Evolutionary conservation across 257 asterid species (phyloP), one percentile per base, ranked within the genome.

Genomic region (Apocynum venetum): DNA sequence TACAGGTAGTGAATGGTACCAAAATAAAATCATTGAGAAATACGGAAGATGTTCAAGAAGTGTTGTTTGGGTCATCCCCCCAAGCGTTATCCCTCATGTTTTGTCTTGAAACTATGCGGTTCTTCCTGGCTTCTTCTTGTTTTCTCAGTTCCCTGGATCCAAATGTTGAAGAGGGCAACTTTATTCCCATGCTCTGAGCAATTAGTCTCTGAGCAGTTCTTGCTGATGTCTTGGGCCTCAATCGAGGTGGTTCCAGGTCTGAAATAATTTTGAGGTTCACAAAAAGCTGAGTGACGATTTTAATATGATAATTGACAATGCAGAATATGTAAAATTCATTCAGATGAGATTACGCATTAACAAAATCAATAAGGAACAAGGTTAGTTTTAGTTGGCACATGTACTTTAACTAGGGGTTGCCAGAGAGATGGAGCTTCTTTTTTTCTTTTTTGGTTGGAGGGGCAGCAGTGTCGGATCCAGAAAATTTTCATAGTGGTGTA

Each of bases 241-340:
- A 89, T 81, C 93, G 91, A 55, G 92, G 96, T 13, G 98, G 99
- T 86, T 93, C 97, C 85, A 93, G 81, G 83, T 93, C 99, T 95
- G 87, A 17, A 41, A 68, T 14, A 5, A 41, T 36, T 55, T 14
- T 5, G 4, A 38, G 46, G 48, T 38, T 65, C 35, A 66, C 35
- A 66, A 17, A 12, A 36, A 2, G 69, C 35, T 35, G 1, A 13
- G 20, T 12, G 3, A 35, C 6, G 15, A 31, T 36, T 64, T 64
- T 12, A 64, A 11, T 25, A 25, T 25, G 31, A 25, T 25, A 25
- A 25, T 25, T 25, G 31, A 25, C 31, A 25, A 25, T 25, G 31
- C 31, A 25, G 31, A 25, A 25, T 31, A 1, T 4, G 9, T 5
- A 15, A 8, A 52, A 60, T 60, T 55, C 41, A 60, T 31, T 35